Evolutionary conservation across 192 early-diverging fungal species (phyloP).

Genomic region (Coemansia guatemalensis): DNA sequence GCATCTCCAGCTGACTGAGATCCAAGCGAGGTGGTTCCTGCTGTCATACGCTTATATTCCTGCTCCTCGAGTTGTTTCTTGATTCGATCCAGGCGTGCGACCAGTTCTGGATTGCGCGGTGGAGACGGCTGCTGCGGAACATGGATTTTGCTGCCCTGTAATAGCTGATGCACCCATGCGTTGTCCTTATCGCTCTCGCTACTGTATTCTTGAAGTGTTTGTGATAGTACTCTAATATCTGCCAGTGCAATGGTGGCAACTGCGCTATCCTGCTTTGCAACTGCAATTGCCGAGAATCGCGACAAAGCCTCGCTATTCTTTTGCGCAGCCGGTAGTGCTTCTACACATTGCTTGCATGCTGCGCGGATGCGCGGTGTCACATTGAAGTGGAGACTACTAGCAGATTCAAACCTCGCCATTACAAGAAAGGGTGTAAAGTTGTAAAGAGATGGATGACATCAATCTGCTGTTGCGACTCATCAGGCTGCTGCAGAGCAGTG

Average conservation of each 20-base stretch:
- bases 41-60: constrained; percentile 43
- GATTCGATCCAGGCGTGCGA: constrained; percentile 37
- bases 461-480: neutral
- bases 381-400: constrained; percentile 6
- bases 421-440: neutral
- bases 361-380: constrained; percentile 25
- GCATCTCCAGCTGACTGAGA: neutral
- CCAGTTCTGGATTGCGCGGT: constrained; percentile 42
- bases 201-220: constrained; percentile 5
- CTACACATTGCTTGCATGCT: constrained; percentile 20
- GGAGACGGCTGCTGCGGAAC: constrained; percentile 17
- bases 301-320: neutral
- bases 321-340: neutral
- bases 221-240: constrained; percentile 26
- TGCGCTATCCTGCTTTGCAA: neutral
- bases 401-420: constrained; percentile 2
- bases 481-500: neutral
- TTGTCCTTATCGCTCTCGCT: neutral
- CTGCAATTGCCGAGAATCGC: neutral
- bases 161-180: constrained; percentile 35
- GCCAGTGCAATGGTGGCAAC: constrained; percentile 16
- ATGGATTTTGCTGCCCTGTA: constrained; percentile 35
- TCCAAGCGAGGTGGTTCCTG: constrained; percentile 5
- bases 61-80: constrained; percentile 39
- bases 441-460: neutral